Evolutionary conservation across 1,284 basidiomycete genomes (phyloP).

Genomic region (Anthracocystis panici-leucophaei): DNA sequence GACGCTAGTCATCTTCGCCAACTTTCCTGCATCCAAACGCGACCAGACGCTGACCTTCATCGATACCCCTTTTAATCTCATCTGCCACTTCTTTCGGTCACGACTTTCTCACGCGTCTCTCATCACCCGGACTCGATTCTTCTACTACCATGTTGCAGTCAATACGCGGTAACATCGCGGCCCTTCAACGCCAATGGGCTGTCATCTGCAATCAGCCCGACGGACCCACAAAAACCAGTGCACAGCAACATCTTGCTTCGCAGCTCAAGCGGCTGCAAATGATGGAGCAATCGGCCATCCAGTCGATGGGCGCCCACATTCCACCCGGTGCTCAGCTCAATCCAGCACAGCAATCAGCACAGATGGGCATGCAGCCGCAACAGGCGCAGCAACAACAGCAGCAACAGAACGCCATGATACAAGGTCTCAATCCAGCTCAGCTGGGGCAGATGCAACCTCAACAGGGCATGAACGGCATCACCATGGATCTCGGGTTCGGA

Average conservation of each 20-base stretch:
- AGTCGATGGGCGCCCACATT: slow-evolving; percentile 46
- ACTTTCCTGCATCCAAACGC: background rate
- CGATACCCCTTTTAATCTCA: slow-evolving; percentile 4
- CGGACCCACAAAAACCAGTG: slow-evolving; percentile 55
- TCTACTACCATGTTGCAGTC: slow-evolving; percentile 37
- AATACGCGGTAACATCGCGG: slow-evolving; percentile 55
- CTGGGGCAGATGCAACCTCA: slow-evolving; percentile 31
- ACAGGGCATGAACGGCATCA: slow-evolving; percentile 27
- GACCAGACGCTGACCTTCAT: slow-evolving; percentile 4
- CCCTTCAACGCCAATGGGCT: slow-evolving; percentile 64
- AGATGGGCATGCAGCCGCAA: slow-evolving; percentile 30
- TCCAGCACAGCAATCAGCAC: slow-evolving; percentile 31
- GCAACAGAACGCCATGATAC: slow-evolving; percentile 28
- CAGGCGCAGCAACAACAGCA: slow-evolving; percentile 24
- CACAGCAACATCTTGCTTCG: slow-evolving; percentile 54
- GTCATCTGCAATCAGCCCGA: slow-evolving; percentile 59
- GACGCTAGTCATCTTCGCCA: background rate
- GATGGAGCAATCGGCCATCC: slow-evolving; percentile 49
- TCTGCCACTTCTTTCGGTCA: background rate
- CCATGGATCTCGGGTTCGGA: slow-evolving; percentile 28
- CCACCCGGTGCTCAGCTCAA: slow-evolving; percentile 40
- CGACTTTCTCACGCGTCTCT: slow-evolving; percentile 6
- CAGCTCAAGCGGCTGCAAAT: slow-evolving; percentile 60
- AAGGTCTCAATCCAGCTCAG: slow-evolving; percentile 27
- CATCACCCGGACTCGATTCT: background rate